These are phyloP conservation scores for Trypanosoma grayi DNA, from an alignment of 208 protist species.

Conservation along the genomic window DNA sequence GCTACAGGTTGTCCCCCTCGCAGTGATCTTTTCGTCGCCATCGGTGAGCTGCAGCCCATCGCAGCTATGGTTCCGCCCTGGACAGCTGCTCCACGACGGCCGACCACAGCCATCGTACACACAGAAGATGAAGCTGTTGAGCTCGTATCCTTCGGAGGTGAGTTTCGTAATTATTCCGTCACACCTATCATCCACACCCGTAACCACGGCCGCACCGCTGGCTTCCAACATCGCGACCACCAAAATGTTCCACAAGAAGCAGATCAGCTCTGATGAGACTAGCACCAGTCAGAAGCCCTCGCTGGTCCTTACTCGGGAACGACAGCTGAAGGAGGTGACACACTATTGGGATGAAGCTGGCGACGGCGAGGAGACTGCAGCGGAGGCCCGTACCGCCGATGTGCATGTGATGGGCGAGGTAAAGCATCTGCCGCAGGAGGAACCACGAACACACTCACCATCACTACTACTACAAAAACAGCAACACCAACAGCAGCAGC, in stretches of 20 bases:
- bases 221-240: not conserved
- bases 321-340: conserved; percentile 6
- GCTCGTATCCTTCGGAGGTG: conserved; percentile 38
- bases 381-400: not conserved
- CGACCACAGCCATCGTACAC: conserved; percentile 60
- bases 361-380: not conserved
- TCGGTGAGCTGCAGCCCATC: conserved; percentile 45
- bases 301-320: conserved; percentile 12
- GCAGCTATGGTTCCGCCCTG: conserved; percentile 73
- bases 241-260: too few relatives aligned
- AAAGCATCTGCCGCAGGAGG: not conserved
- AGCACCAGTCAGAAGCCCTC: not conserved
- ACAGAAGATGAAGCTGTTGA: conserved; percentile 61
- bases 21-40: conserved; percentile 42
- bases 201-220: not conserved
- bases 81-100: conserved; percentile 76
- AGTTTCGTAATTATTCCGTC: conserved; percentile 41
- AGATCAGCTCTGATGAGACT: not conserved
- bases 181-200: conserved; percentile 1
- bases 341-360: conserved; percentile 23
- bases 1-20: conserved; percentile 38
- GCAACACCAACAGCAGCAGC: not conserved
- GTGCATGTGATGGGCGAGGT: not conserved
- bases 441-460: too few relatives aligned
- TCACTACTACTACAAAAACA: not conserved